Base-by-base conservation (phyloP, 1,139 yeast genomes). In the Saccharomyces pastorianus region DNA sequence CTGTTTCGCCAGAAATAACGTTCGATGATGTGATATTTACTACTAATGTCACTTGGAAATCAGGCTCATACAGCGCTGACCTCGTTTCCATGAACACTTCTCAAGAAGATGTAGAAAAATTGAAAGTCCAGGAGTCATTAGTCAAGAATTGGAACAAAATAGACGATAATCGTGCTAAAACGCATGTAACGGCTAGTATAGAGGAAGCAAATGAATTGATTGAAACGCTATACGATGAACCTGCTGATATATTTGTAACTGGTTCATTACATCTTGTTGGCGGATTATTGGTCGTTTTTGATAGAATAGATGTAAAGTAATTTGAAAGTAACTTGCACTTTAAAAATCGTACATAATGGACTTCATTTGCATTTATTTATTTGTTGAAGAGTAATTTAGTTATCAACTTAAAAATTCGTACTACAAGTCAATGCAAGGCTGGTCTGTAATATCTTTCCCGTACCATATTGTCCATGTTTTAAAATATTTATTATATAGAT, bases 221-320 rank as follows among this genome's bases (percentile, higher is more conserved):
- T 66, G 67, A 79, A 70, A 47, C 51, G 6, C 25, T 55, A 25
- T 57, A 70, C 20, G 29, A 56, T 8, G 64, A 65, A 7, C 69
- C 71, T 2, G 73, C 83, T 23, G 91, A 90, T 60, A 95, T 90
- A 1, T 85, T 90, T 72, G 97, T 90, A 0, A 88, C 96, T 58
- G 99, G 99, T 1, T 91, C 98, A 26, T 75, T 95, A 59, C 96
- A 91, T 69, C 75, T 95, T 54, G 96, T 93, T 9, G 99, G 99
- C 20, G 99, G 99, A 0, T 80, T 93, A 56, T 74, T 93, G 51
- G 93, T 90, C 2, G 97, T 91, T 6, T 74, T 88, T 51, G 96
- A 88, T 60, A 72, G 67, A 6, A 58, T 60, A 32, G 28, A 14
- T 13, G 46, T 8, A 14, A 46, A 47, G 14, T 31, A 32, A 32